phyloP scores from a whole-genome alignment of 352 stramenopile species.

The Sclerospora graminicola region DNA sequence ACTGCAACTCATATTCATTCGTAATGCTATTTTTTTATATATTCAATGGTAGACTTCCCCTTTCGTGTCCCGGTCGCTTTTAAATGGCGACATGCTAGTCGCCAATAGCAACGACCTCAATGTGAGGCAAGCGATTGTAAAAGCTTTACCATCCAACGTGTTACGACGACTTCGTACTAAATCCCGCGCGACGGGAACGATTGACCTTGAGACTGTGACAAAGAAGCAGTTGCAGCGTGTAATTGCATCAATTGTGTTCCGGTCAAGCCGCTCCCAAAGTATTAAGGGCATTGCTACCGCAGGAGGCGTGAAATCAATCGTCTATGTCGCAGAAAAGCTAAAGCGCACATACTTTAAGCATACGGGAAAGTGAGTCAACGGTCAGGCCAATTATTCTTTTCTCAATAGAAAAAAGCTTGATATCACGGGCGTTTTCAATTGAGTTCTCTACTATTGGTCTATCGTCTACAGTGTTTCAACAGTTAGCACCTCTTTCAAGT shows the following conservation, averaged over 20 bases:
- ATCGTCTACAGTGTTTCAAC: constrained; percentile 4
- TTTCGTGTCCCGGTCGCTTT: constrained; percentile 43
- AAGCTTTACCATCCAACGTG: constrained; percentile 44
- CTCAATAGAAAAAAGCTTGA: too few relatives aligned
- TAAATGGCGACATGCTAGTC: constrained; percentile 33
- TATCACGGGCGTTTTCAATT: too few relatives aligned
- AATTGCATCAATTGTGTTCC: constrained; percentile 59
- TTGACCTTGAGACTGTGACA: constrained; percentile 23
- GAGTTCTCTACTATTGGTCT: neutral
- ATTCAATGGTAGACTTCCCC: constrained; percentile 37
- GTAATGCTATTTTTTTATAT: neutral
- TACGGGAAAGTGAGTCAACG: too few relatives aligned
- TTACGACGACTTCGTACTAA: constrained; percentile 23
- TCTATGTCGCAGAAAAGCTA: constrained; percentile 79
- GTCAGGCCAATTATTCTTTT: too few relatives aligned
- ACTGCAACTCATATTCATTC: constrained; percentile 1
- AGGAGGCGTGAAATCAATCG: constrained; percentile 63
- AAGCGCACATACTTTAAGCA: constrained; percentile 42
- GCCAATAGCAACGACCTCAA: constrained; percentile 31
- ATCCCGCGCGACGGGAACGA: constrained; percentile 12
- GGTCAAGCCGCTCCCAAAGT: constrained; percentile 82
- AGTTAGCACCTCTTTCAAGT: constrained; percentile 35
- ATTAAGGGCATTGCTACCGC: constrained; percentile 85
- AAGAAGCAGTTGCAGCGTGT: constrained; percentile 59
- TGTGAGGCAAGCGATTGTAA: constrained; percentile 32